A percentile compares a stretch with the other conserved stretches of the same genome.
Conservation (phyloP, 768 basidiomycete species). For the Suillus weaverae region DNA sequence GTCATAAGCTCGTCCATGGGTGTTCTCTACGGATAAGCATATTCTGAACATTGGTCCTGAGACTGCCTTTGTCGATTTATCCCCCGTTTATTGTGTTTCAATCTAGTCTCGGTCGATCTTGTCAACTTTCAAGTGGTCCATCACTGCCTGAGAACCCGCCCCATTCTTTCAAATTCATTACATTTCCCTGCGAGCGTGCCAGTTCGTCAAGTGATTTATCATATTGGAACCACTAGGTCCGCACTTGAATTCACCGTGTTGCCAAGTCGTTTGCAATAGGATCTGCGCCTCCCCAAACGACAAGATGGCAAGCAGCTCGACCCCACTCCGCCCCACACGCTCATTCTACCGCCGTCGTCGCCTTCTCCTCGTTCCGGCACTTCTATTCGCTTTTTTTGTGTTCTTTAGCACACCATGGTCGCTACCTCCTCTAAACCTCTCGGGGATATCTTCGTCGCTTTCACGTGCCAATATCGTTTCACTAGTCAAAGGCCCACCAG, state of each 20-base stretch:
- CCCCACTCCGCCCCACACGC: background rate
- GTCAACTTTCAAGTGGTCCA: background rate
- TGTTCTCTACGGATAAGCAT: background rate
- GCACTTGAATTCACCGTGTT: background rate
- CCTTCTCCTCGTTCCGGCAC: constrained; percentile 38
- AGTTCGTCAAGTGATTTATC: background rate
- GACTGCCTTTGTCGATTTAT: background rate
- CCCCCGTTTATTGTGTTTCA: background rate
- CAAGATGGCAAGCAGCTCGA: background rate
- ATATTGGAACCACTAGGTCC: background rate
- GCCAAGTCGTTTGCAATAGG: background rate
- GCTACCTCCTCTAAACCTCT: constrained; percentile 39
- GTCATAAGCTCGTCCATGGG: background rate
- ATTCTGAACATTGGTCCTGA: background rate
- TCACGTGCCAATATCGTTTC: constrained; percentile 43
- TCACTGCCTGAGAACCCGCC: background rate
- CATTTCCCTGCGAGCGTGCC: background rate
- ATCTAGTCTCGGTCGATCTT: background rate
- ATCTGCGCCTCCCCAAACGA: background rate
- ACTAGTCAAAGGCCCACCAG: constrained; percentile 37
- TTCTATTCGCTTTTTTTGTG: constrained; percentile 36
- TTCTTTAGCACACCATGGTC: constrained; percentile 46
- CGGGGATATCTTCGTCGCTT: constrained; percentile 28
- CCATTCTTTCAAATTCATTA: background rate
- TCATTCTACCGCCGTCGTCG: constrained; percentile 44